Conservation (phyloP, 179 eudicot genomes). For the Camellia oleifera region DNA sequence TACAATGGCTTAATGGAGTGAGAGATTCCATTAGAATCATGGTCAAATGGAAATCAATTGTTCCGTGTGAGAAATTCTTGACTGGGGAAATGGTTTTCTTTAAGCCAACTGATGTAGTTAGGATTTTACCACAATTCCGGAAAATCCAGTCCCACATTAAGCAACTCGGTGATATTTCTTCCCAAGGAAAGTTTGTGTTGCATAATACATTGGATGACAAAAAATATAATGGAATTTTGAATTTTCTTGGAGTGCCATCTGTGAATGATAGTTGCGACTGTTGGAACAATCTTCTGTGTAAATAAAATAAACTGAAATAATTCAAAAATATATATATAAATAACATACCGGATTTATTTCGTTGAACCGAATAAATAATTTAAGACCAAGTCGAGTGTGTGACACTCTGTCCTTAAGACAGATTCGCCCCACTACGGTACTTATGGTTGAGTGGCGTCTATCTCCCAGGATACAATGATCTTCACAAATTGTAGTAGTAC, state of each 20-base stretch:
- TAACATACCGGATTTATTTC: no score
- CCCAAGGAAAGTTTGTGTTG: conserved; percentile 10
- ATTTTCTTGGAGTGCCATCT: conserved; percentile 31
- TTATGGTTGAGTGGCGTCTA: no score
- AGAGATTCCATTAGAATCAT: conserved; percentile 25
- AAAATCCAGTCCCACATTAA: conserved; percentile 22
- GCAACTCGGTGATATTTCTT: conserved; percentile 15
- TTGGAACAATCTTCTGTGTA: no score
- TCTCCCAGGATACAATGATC: no score
- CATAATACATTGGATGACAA: conserved; percentile 27
- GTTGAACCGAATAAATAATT: no score
- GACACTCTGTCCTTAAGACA: no score
- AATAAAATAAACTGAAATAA: no score
- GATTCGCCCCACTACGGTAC: no score
- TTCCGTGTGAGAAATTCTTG: conserved; percentile 33
- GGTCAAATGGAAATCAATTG: conserved; percentile 16
- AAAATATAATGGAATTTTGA: conserved; percentile 17
- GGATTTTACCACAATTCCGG: conserved; percentile 26
- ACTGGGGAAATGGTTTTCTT: conserved; percentile 19
- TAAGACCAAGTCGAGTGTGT: no score
- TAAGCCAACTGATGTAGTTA: conserved; percentile 25
- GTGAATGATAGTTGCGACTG: neutral
- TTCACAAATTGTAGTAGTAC: no score
- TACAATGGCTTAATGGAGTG: conserved; percentile 27
- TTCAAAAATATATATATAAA: no score